Evolutionary conservation across 2,329 filamentous ascomycete genomes (phyloP), one percentile per base, ranked within the genome.

Genomic region (Piedraia hortae): DNA sequence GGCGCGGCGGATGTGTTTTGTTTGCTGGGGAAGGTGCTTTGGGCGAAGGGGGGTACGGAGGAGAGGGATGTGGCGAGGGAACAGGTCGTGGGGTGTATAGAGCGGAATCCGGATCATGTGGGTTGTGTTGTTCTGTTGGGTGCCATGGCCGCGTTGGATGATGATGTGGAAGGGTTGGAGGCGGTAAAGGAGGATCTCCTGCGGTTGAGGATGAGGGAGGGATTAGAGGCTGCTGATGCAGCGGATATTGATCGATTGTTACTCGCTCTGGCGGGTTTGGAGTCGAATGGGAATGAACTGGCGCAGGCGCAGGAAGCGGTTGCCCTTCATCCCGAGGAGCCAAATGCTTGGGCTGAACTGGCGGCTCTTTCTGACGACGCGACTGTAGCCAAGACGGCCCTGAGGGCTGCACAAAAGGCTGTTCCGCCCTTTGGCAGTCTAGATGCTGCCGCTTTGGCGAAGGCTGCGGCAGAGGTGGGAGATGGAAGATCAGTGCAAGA

Each of bases 1-100:
- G 60, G 61, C 16, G 66, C 77, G 28, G 71, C 80, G 0, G 78
- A 91, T 37, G 70, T 82, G 1, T 67, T 78, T 0, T 91, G 80
- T 37, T 54, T 91, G 7, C 54, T 93, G 7, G 73, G 80, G 0
- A 77, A 93, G 44, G 73, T 93, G 0, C 56, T 93, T 1, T 97
- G 85, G 82, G 80, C 80, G 0, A 77, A 75, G 31, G 78, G 74
- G 5, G 64, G 66, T 0, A 62, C 69, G 4, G 56, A 66, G 1
- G 72, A 80, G 24, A 63, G 69, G 20, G 62, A 68, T 21, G 64
- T 72, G 28, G 80, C 82, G 9, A 61, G 77, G 3, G 65, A 72
- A 23, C 62, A 74, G 30, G 56, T 97, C 1, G 82, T 90, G 36
- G 66, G 67, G 8, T 67, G 72, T 16, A 67, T 90, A 7, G 74